These are phyloP conservation scores for Excoecaria cochinchinensis DNA, from an alignment of 345 rosid genomes.

Conservation along the genomic window DNA sequence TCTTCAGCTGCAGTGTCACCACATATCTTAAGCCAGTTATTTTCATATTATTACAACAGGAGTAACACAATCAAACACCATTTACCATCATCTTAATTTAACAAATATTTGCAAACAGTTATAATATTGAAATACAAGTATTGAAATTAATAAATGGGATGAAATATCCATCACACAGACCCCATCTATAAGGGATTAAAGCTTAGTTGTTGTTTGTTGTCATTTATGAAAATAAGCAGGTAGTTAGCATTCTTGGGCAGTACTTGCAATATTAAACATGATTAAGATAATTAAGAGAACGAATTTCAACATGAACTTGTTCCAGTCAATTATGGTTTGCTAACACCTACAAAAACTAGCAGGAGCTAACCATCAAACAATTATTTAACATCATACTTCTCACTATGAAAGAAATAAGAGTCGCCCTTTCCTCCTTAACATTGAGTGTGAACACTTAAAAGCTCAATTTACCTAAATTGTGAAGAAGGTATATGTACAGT, in stretches of 20 bases:
- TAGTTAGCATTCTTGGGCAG: neutral
- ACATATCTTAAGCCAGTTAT: neutral
- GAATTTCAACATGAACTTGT: neutral
- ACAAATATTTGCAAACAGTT: neutral
- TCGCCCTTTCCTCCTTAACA: neutral
- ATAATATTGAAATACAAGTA: neutral
- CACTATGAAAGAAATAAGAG: neutral
- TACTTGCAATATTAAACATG: neutral
- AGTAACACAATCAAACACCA: neutral
- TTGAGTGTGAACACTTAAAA: neutral
- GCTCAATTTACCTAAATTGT: neutral
- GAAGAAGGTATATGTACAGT: neutral
- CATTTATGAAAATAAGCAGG: neutral
- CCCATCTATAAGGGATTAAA: too few relatives aligned
- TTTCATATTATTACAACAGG: neutral
- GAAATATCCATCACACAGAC: neutral
- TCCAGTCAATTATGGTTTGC: neutral
- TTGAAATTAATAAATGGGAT: neutral
- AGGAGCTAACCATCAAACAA: neutral
- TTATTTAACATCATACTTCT: neutral
- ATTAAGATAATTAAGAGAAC: neutral
- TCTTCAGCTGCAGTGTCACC: constrained; percentile 35
- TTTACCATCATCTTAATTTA: neutral
- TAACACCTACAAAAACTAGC: too few relatives aligned
- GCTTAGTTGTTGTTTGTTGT: too few relatives aligned